phyloP scores from a whole-genome alignment of 192 early-diverging fungal genomes.

The Gaertneriomyces semiglobifer region DNA sequence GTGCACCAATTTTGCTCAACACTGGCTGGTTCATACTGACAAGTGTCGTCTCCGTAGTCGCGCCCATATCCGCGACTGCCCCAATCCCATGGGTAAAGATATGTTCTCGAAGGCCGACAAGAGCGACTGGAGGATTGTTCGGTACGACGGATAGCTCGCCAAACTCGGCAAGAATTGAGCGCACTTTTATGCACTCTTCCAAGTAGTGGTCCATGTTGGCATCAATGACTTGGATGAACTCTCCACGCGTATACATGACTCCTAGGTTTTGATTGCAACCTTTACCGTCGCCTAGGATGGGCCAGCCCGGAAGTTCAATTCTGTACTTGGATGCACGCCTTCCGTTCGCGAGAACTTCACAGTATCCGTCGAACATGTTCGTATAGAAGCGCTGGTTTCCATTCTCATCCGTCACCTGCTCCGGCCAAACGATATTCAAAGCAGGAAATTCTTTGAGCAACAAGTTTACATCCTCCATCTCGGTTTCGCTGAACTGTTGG shows the following conservation, averaged over 20 bases:
- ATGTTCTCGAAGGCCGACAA: slow-evolving; percentile 63
- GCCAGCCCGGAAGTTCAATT: slow-evolving; percentile 27
- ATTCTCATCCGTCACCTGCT: slow-evolving; percentile 16
- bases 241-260: slow-evolving; percentile 80
- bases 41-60: too few species aligned
- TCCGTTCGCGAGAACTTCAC: slow-evolving; percentile 64
- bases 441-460: background rate
- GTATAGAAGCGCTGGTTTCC: slow-evolving; percentile 49
- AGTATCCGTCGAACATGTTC: slow-evolving; percentile 73
- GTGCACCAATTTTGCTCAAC: slow-evolving; percentile 49
- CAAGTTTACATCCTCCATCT: slow-evolving; percentile 8
- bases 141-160: background rate
- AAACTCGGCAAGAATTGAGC: slow-evolving; percentile 83
- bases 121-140: slow-evolving; percentile 66
- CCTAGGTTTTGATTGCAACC: slow-evolving; percentile 64
- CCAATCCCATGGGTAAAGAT: background rate
- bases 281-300: slow-evolving; percentile 89
- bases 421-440: slow-evolving; percentile 13
- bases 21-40: slow-evolving; percentile 19
- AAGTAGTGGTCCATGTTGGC: slow-evolving; percentile 92
- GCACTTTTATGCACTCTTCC: slow-evolving; percentile 74
- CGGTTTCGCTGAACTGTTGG: slow-evolving; percentile 59
- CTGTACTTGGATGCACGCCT: slow-evolving; percentile 59
- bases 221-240: slow-evolving; percentile 82
- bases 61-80: too few species aligned